Evolutionary conservation across 257 asterid species (phyloP), one percentile per base, ranked within the genome.

Genomic region (Forsythia viridissima): DNA sequence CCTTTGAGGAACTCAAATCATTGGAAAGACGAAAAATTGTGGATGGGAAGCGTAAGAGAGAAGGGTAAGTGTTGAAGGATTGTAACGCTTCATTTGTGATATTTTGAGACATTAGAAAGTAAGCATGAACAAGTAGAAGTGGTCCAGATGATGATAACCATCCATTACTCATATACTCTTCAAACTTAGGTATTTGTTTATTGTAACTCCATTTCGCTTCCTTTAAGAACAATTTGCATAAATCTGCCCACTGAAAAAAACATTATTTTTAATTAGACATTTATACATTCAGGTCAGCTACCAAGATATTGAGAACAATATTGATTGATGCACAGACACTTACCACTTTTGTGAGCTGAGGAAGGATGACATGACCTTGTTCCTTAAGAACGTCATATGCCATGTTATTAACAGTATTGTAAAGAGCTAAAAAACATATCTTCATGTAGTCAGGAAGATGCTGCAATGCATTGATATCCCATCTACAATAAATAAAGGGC

Each of bases 391-490:
- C 71, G 11, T 80, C 79, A 37, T 80, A 80, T 46, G 76, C 79
- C 71, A 80, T 38, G 3, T 74, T 79, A 74, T 80, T 74, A 39
- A 80, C 79, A 1, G 79, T 74, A 67, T 80, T 80, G 76, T 80
- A 80, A 66, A 80, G 76, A 48, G 83, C 71, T 5, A 80, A 67
- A 61, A 80, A 80, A 44, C 75, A 42, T 36, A 74, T 6, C 76
- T 80, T 82, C 85, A 85, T 77, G 71, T 75, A 80, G 46, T 80
- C 77, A 6, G 89, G 89, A 70, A 85, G 89, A 72, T 71, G 21
- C 11, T 74, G 24, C 72, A 80, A 79, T 4, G 63, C 77, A 51
- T 78, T 72, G 21, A 82, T 30, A 82, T 85, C 82, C 89, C 86
- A 85, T 71, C 89, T 85, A 15, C 8, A 34, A 34, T 46, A 4